Evolutionary conservation across 2,329 filamentous ascomycete genomes (phyloP), one percentile per base, ranked within the genome.

Genomic region (Leptoxyphium fumago): DNA sequence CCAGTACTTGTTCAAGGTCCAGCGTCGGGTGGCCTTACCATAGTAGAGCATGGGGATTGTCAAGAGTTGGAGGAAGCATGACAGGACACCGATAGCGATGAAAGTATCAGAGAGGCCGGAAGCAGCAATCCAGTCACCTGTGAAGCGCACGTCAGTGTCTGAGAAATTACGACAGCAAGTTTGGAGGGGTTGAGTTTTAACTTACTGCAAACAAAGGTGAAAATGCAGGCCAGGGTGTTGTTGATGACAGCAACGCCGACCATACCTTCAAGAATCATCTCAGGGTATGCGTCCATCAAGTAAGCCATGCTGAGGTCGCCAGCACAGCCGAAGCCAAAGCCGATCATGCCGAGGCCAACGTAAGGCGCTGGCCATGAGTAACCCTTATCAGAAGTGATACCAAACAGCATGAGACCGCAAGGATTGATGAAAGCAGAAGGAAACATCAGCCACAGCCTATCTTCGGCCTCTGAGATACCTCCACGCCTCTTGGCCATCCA

Each of bases 251-350:
- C 66, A 1, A 75, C 72, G 5, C 72, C 72, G 1, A 75, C 73
- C 72, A 75, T 75, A 26, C 73, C 73, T 50, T 75, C 72, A 2
- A 75, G 58, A 5, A 75, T 67, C 65, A 74, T 74, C 29, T 74
- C 72, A 1, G 72, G 71, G 46, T 75, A 75, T 2, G 68, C 68
- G 46, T 75, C 73, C 50, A 72, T 71, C 4, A 75, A 59, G 46
- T 75, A 75, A 0, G 72, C 69, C 63, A 60, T 57, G 11, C 52
- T 54, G 18, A 77, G 54, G 55, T 77, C 74, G 5, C 74, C 74
- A 2, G 72, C 72, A 42, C 73, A 76, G 7, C 74, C 74, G 57
- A 73, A 77, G 2, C 74, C 74, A 44, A 77, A 77, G 4, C 74
- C 74, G 26, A 75, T 75, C 49, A 76, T 69, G 2, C 70, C 74